Evolutionary conservation across 805 yeast species (phyloP), one percentile per base, ranked within the genome.

Genomic region (Jamesozyma jinghongensis): DNA sequence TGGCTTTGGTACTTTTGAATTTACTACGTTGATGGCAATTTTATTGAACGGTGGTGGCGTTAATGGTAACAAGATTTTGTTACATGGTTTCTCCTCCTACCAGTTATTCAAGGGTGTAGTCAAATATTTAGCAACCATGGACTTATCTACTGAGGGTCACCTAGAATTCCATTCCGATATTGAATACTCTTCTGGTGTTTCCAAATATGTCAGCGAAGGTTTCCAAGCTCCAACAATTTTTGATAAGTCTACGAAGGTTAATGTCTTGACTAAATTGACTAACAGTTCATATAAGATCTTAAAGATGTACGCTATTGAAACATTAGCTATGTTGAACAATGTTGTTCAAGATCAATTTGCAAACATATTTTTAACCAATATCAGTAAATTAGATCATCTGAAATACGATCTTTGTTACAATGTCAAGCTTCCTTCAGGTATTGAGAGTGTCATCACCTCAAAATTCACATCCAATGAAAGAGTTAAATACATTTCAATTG

Each of bases 1-100:
- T 35, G 97, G 97, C 0, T 90, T 92, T 61, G 97, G 97, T 11
- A 84, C 81, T 51, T 86, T 86, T 59, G 97, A 92, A 64, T 87
- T 87, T 60, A 80, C 87, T 25, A 65, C 81, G 30, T 61, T 90
- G 38, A 76, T 86, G 79, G 80, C 94, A 32, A 82, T 87, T 1
- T 65, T 92, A 40, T 66, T 92, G 33, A 77, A 79, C 46, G 96
- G 96, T 51, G 94, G 94, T 50, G 88, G 90, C 44, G 61, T 66
- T 5, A 71, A 69, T 49, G 92, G 94, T 12, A 81, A 80, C 52
- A 82, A 79, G 53, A 79, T 86, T 19, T 68, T 92, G 41, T 61
- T 87, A 30, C 81, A 80, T 51, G 98, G 97, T 0, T 90, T 83
- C 60, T 86, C 95, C 3, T 81, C 94, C 18, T 92, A 87, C 58